Evolutionary conservation across 495 filamentous ascomycete species (phyloP), one percentile per base, ranked within the genome.

Genomic region (Tetracladium marchalianum): DNA sequence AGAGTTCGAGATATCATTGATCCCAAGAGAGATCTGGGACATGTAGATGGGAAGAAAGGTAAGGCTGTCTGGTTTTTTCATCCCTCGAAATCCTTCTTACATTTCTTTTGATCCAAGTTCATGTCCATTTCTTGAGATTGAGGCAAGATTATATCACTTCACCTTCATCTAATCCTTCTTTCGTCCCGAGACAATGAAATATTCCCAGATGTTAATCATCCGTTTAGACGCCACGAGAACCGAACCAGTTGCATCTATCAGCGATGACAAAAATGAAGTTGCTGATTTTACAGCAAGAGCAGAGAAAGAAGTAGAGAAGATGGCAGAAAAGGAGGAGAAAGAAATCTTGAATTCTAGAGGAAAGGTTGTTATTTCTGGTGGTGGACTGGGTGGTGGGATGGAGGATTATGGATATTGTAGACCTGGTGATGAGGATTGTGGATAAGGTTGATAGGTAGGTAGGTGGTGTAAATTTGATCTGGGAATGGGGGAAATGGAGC

Each of bases 1-100:
- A 72, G 80, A n/a, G 82, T 98, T 5, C 68, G 92, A 38, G 82
- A 96, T 69, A 70, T 86, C 33, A 81, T 96, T 51, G 77, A 89
- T 44, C 92, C 92, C 0, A 64, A 61, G 0, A 71, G 82, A 49
- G 73, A 87, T 60, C 63, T 97, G 47, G 92, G 92, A 1, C 92
- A 98, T 70, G 50, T 59, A 10, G 56, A 59, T 36, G 39, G 52
- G 4, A 51, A 56, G 40, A 52, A 52, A 44, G 11, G 22, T n/a
- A 5, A 11, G 34, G 10, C 34, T 11, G 16, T 24, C 8, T 38
- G 17, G 13, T 5, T 35, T 27, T 41, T 13, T 1, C 15, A 22
- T 47, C 45, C 15, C 5, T 5, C 8, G 16, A 9, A 5, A 33
- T 10, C 24, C 11, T 6, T 31, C 18, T 13, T 22, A 11, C 24